Evolutionary conservation across 768 basidiomycete species (phyloP), one percentile per base, ranked within the genome.

Genomic region (Lentinus tigrinus): DNA sequence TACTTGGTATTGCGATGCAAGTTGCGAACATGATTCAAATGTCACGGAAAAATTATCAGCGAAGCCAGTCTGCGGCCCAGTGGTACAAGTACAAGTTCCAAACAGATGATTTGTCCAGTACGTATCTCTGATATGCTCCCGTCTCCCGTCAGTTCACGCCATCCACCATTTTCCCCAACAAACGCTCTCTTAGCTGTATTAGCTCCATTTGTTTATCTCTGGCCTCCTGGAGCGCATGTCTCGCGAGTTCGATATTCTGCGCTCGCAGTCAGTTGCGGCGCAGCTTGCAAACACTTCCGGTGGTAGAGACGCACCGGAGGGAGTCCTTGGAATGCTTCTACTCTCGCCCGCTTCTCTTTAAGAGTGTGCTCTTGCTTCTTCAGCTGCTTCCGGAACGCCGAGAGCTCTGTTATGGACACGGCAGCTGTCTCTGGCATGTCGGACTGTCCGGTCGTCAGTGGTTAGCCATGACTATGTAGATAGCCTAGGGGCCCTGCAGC

Each of bases 281-380:
- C 31, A 4, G 19, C n/a, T 34, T 10, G 3, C 17, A 21, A 34
- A n/a, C 39, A 40, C n/a, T 13, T 13, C 19, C 13, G 39, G 40
- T 14, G 19, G 6, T 26, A 24, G 23, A 13, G 0, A 61, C 71
- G 26, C 65, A 81, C 81, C 1, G 81, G 80, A 17, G 82, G 81
- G 11, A 84, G 67, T 0, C 80, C 81, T 60, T 77, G 77, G 63
- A 81, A 83, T 4, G 78, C 74, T 54, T 74, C 72, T 26, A 82
- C 62, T 61, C 75, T 79, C 3, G 74, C 74, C 27, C 75, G 69
- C 59, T 82, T 82, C 26, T 70, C 66, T 60, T 74, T 78, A 21
- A 83, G 64, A 13, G 71, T 69, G n/a, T 74, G 69, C 52, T 76
- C 75, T 40, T 67, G 69, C 17, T 63, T 58, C 24, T 69, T 68